Evolutionary conservation across 208 protist genomes (phyloP), one percentile per base, ranked within the genome.

Genomic region (Trypanosoma avium): DNA sequence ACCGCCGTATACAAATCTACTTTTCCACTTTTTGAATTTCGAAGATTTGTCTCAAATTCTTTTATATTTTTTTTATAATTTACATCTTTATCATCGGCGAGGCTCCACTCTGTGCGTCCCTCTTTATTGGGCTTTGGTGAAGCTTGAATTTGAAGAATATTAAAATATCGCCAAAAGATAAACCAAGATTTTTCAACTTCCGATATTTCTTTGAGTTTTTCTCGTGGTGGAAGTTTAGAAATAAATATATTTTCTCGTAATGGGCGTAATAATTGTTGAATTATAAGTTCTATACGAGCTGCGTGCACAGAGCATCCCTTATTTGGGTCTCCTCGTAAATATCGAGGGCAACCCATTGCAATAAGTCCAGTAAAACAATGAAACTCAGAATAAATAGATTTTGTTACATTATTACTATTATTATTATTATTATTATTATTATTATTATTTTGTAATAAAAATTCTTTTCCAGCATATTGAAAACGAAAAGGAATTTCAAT

Each of bases 401-500:
- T 43, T 17, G 61, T 9, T 30, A 2, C 12, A 26, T 7, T 33
- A 2, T 33, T 33, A 48, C 21, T 24, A 35, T 30, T 15, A 30
- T n/a, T 19, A 38, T 21, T 38, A 29, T 30, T 7, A 9, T 9
- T 42, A 15, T 19, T 54, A 15, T 32, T 40, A 4, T 1, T 53
- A 22, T 26, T 40, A 26, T 26, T 24, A 24, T 42, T 53, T 29
- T 47, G 27, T 47, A 19, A 9, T 8, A 26, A 24, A 48, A 73
- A 58, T 27, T 27, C 46, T 54, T 12, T 61, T n/a, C 81, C 81
- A 32, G 62, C 38, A 27, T 73, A 61, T 27, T 82, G 77, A 35
- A 82, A 66, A 3, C 61, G 49, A 65, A 79, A 84, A 12, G 74
- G 65, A 42, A 84, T 76, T 6, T 69, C 43, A 46, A 40, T 40